Conservation (phyloP, 768 basidiomycete species). For the Russula abietina region DNA sequence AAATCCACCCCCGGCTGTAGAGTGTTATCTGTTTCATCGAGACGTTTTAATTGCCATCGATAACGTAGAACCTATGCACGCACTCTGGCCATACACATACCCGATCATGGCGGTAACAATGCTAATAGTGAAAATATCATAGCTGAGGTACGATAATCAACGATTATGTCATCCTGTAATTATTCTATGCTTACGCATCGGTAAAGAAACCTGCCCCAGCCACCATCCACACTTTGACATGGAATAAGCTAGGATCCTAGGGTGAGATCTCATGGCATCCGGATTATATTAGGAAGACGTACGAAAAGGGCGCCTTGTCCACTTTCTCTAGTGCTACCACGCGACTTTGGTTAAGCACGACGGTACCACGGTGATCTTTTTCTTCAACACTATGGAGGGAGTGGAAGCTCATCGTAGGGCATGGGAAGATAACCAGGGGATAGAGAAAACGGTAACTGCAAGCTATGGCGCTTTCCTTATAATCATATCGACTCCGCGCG, state of each 20-base stretch:
- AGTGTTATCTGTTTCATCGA: slow-evolving; percentile 29
- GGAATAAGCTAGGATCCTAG: slow-evolving; percentile 37
- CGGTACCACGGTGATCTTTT: background rate
- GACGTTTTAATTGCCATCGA: background rate
- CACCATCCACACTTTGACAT: slow-evolving; percentile 41
- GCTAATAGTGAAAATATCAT: slow-evolving; percentile 88
- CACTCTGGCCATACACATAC: slow-evolving; percentile 57
- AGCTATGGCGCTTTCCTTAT: background rate
- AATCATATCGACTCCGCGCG: background rate
- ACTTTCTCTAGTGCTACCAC: slow-evolving; percentile 79
- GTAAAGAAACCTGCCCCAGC: slow-evolving; percentile 90
- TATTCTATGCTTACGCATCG: slow-evolving; percentile 49
- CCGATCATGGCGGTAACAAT: slow-evolving; percentile 80
- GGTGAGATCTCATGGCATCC: background rate
- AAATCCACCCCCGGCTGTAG: slow-evolving; percentile 36
- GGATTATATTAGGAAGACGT: slow-evolving; percentile 28
- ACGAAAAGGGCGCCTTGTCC: slow-evolving; percentile 84
- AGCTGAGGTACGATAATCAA: slow-evolving; percentile 34
- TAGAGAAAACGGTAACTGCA: background rate
- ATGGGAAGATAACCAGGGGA: slow-evolving; percentile 2
- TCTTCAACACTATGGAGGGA: slow-evolving; percentile 1
- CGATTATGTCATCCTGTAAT: background rate
- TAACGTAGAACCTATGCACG: background rate
- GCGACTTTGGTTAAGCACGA: slow-evolving; percentile 58
- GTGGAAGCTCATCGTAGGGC: slow-evolving; percentile 11